phyloP scores from a whole-genome alignment of 2,329 filamentous ascomycete species.

The Fusarium longipes region DNA sequence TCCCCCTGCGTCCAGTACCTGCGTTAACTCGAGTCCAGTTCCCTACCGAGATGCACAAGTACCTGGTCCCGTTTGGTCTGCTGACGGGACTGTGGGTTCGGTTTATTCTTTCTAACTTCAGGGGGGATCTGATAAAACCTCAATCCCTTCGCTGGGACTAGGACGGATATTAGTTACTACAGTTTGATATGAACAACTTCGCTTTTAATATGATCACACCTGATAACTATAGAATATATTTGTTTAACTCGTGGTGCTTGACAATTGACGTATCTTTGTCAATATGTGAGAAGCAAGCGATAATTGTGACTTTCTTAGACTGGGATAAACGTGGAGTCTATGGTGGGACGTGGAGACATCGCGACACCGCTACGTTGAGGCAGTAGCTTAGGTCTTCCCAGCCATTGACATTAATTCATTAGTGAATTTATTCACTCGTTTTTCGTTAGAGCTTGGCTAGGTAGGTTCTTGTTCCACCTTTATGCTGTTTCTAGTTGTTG shows the following conservation, averaged over 20 bases:
- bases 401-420: neutral
- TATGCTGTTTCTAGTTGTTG: neutral
- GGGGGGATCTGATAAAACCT: neutral
- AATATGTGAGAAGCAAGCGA: constrained; percentile 1
- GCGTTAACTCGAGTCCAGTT: constrained; percentile 23
- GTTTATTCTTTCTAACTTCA: neutral
- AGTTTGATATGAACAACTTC: constrained; percentile 1
- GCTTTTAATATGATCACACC: neutral
- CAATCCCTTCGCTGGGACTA: neutral
- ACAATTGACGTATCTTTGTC: neutral
- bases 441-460: neutral
- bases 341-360: constrained; percentile 37
- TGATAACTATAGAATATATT: neutral
- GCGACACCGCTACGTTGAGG: constrained; percentile 35
- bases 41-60: constrained; percentile 17
- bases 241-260: neutral
- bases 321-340: constrained; percentile 42
- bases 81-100: constrained; percentile 24
- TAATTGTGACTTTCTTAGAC: constrained; percentile 23
- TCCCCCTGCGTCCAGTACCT: constrained; percentile 35
- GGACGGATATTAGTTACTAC: neutral
- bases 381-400: neutral
- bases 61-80: constrained; percentile 17
- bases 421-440: neutral
- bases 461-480: constrained; percentile 3